Conservation (phyloP, 345 rosid genomes). For the Luvunga scandens region DNA sequence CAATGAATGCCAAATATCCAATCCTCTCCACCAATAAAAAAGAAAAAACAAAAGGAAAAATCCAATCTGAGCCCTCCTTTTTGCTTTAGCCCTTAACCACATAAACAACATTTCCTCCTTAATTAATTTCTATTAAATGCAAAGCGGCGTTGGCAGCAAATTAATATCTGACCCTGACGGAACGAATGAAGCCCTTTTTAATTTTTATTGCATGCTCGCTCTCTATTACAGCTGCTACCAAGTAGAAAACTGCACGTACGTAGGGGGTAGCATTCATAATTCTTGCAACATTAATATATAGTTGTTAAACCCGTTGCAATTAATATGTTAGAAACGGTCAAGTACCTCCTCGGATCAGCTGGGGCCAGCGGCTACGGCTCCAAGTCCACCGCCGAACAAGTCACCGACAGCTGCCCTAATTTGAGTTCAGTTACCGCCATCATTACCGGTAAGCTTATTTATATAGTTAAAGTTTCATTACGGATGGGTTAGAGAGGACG, state of each 20-base stretch:
- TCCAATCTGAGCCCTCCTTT: neutral
- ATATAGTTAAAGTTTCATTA: neutral
- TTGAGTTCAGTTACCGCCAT: slow-evolving; percentile 69
- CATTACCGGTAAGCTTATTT: slow-evolving; percentile 61
- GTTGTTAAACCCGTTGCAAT: too few species aligned
- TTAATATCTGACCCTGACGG: slow-evolving; percentile 23
- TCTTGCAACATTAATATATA: too few species aligned
- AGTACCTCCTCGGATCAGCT: slow-evolving; percentile 70
- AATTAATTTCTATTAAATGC: slow-evolving; percentile 15
- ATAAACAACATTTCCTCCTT: neutral
- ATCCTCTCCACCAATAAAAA: slow-evolving; percentile 10
- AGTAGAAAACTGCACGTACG: slow-evolving; percentile 17
- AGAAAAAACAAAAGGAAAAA: neutral
- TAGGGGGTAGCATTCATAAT: too few species aligned
- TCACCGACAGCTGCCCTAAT: slow-evolving; percentile 53
- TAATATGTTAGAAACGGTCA: slow-evolving; percentile 67
- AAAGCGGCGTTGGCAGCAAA: slow-evolving; percentile 41
- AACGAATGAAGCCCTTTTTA: slow-evolving; percentile 4
- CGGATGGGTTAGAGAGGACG: too few species aligned
- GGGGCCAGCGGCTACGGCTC: slow-evolving; percentile 89
- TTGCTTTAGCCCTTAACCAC: slow-evolving; percentile 4
- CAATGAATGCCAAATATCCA: slow-evolving; percentile 36
- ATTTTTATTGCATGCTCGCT: neutral
- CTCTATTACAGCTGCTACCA: slow-evolving; percentile 17
- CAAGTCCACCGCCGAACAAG: slow-evolving; percentile 84